These are phyloP conservation scores for Golovinomyces cichoracearum DNA, from an alignment of 2,329 filamentous ascomycete species.

Conservation along the genomic window DNA sequence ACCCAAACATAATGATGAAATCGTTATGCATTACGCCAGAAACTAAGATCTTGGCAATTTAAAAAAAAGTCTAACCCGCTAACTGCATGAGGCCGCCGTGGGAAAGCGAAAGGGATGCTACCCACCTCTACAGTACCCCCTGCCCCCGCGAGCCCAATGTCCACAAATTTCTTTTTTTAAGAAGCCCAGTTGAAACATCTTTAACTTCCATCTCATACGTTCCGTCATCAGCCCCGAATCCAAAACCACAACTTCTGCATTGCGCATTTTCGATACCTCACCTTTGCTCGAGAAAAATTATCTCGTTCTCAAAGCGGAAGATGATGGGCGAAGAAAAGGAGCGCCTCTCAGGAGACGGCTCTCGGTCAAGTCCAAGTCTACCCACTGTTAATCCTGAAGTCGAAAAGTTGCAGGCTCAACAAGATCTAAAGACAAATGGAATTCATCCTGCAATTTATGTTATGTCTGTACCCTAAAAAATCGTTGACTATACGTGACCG, in stretches of 20 bases:
- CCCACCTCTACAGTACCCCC: not conserved
- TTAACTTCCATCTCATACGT: not conserved
- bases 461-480: constrained; percentile 21
- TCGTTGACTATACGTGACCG: too few relatives aligned
- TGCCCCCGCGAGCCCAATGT: not conserved
- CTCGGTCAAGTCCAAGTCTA: constrained; percentile 37
- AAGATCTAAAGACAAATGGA: constrained; percentile 20
- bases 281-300: not conserved
- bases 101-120: not conserved
- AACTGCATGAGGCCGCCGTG: not conserved
- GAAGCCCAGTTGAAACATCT: not conserved
- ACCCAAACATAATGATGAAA: too few relatives aligned
- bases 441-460: constrained; percentile 54
- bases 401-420: constrained; percentile 30
- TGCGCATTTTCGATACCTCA: not conserved
- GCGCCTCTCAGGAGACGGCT: constrained; percentile 53
- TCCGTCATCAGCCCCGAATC: not conserved
- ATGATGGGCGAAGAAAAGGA: constrained; percentile 56
- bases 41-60: not conserved
- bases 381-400: constrained; percentile 44
- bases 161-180: not conserved
- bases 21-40: too few relatives aligned
- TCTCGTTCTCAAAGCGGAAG: not conserved
- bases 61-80: not conserved
- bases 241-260: not conserved